A percentile compares a stretch with the other conserved stretches of the same genome.
These are phyloP conservation scores for Rhododendron henanense DNA, from an alignment of 148 eudicot genomes.

Conservation along the genomic window DNA sequence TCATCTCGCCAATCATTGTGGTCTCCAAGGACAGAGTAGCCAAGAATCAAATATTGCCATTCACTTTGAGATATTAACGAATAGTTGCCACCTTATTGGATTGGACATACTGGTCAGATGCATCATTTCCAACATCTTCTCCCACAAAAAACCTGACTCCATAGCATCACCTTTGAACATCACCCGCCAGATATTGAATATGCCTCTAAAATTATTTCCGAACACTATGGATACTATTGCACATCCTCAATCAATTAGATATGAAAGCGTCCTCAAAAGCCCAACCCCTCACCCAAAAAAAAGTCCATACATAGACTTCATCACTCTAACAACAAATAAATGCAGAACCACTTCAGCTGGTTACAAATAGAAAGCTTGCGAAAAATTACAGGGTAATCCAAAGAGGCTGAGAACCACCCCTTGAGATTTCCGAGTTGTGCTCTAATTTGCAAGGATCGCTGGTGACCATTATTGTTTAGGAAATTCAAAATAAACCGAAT, in stretches of 20 bases:
- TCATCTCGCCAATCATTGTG: not conserved
- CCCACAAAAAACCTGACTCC: not conserved
- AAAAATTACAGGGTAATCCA: not conserved
- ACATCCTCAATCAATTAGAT: not conserved
- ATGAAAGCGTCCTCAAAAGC: not conserved
- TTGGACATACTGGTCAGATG: not conserved
- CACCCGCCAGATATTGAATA: not conserved
- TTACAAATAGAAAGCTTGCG: not conserved
- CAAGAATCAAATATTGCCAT: not conserved
- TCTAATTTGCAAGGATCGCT: not conserved
- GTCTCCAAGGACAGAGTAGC: not conserved
- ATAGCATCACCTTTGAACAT: not conserved
- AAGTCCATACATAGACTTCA: not conserved
- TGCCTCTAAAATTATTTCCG: too few species aligned
- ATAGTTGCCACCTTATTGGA: not conserved
- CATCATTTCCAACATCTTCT: not conserved
- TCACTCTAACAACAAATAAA: not conserved
- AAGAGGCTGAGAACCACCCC: not conserved
- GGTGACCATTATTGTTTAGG: not conserved
- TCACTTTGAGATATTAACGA: not conserved
- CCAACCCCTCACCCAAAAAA: not conserved
- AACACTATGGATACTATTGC: not conserved
- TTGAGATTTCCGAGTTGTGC: not conserved
- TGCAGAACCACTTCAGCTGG: not conserved
- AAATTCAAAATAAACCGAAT: not conserved